Conservation (phyloP, 352 stramenopile species). For the Phytophthora sojae region DNA sequence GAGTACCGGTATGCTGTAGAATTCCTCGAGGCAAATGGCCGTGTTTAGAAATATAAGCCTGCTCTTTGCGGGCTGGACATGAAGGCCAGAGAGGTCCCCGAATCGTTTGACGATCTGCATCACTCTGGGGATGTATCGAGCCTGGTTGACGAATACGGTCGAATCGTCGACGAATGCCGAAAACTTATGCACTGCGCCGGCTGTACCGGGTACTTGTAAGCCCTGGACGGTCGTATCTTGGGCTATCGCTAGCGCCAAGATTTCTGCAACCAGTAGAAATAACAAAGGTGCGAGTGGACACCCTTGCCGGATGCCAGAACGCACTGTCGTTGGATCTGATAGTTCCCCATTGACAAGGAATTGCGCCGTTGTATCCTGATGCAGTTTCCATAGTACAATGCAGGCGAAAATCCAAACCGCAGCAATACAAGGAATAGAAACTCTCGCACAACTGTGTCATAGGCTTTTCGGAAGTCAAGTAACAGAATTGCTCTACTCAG, state of each 20-base stretch:
- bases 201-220: not conserved
- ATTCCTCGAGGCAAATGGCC: not conserved
- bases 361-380: not conserved
- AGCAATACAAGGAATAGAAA: not conserved
- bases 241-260: not conserved
- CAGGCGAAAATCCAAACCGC: not conserved
- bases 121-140: not conserved
- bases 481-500: not conserved
- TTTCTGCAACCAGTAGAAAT: not conserved
- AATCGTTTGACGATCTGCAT: not conserved
- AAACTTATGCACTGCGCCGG: not conserved
- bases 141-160: not conserved
- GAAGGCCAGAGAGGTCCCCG: not conserved
- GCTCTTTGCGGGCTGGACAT: not conserved
- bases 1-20: not conserved
- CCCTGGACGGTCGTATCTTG: not conserved
- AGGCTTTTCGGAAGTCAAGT: not conserved
- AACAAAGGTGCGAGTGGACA: not conserved
- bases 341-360: not conserved
- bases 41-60: not conserved
- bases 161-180: constrained; percentile 12
- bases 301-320: not conserved
- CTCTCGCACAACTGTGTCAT: not conserved
- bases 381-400: not conserved
- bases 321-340: not conserved